Base-by-base conservation (phyloP, 176 grass and related monocot species). In the Musa itinerans region DNA sequence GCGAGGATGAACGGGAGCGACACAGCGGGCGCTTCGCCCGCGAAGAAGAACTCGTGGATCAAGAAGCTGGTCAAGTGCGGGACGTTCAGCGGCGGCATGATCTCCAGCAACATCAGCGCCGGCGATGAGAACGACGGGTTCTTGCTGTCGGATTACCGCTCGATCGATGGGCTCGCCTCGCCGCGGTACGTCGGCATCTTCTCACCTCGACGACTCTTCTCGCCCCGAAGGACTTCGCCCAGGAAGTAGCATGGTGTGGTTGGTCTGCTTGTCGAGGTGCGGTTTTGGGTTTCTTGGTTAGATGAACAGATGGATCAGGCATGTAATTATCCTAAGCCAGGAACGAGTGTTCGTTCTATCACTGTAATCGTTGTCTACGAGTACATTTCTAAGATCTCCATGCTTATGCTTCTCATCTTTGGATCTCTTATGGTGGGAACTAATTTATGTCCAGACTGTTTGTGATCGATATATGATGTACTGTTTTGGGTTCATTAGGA, bases 111-210 rank as follows among this genome's bases (percentile, higher is more conserved):
- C 53, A 16, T 76, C 11, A 74, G 72, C 56, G 73, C 78, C 50
- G 78, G 86, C 11, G 80, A 82, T 11, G 79, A 71, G 49, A 19
- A 70, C 2, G 24, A 89, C 1, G 96, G 91, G 10, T 79, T 95
- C 23, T 34, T 86, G 19, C 86, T 83, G 84, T 86, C 96, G 12
- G 86, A 99, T 24, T 99, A 92, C 83, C 91, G 74, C 13, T 84
- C 84, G 0, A 84, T 99, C 23, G 63, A 93, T 55, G 89, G 91
- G 25, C 21, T 89, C 21, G 86, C 91, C 0, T 95, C 96, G 19
- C 89, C 96, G 5, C 79, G 89, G 53, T 82, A 88, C 66, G 80
- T 89, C 54, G 83, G 86, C 58, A 89, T 89, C 82, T 68, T 99
- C 5, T 99, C 96, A 3, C 96, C 91, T 0, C 75, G 82, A 1